A percentile compares a stretch with the other conserved stretches of the same genome.
These are phyloP conservation scores for Ascomycota sp. DNA, from an alignment of 2,329 filamentous ascomycete species.

Conservation along the genomic window DNA sequence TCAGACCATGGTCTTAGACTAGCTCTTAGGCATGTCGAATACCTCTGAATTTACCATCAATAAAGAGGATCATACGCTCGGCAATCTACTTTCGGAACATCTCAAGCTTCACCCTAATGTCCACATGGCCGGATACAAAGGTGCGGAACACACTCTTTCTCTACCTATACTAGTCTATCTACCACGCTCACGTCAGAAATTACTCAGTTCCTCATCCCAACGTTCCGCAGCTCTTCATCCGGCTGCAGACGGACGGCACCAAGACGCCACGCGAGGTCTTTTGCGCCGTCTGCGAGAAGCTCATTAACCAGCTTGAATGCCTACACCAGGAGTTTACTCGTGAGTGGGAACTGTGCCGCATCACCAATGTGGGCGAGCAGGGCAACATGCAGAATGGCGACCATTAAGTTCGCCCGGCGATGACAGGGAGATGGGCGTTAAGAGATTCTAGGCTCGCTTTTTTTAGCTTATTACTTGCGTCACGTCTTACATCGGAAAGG, in stretches of 20 bases:
- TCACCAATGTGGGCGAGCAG: constrained; percentile 45
- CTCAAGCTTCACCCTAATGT: constrained; percentile 70
- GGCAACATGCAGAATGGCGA: constrained; percentile 19
- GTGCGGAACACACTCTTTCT: neutral
- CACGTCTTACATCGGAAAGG: too few relatives aligned
- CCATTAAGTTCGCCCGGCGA: constrained; percentile 6
- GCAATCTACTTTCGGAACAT: constrained; percentile 68
- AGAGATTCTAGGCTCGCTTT: constrained; percentile 3
- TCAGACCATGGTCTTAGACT: constrained; percentile 1
- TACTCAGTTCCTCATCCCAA: constrained; percentile 31
- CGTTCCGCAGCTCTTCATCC: constrained; percentile 41
- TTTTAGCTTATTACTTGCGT: constrained; percentile 1
- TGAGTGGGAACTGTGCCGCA: constrained; percentile 74
- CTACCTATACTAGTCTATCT: too few relatives aligned
- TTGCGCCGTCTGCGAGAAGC: constrained; percentile 54
- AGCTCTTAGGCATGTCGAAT: constrained; percentile 52
- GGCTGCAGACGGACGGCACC: constrained; percentile 76
- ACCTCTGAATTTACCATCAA: constrained; percentile 87
- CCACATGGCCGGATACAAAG: constrained; percentile 74
- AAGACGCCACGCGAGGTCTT: constrained; percentile 79
- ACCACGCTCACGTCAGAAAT: constrained; percentile 1
- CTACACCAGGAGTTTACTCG: constrained; percentile 77
- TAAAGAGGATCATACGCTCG: constrained; percentile 92
- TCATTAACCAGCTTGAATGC: constrained; percentile 60
- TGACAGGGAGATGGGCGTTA: constrained; percentile 6